Evolutionary conservation across 148 eudicot genomes (phyloP), one percentile per base, ranked within the genome.

Genomic region (Beta vulgaris): DNA sequence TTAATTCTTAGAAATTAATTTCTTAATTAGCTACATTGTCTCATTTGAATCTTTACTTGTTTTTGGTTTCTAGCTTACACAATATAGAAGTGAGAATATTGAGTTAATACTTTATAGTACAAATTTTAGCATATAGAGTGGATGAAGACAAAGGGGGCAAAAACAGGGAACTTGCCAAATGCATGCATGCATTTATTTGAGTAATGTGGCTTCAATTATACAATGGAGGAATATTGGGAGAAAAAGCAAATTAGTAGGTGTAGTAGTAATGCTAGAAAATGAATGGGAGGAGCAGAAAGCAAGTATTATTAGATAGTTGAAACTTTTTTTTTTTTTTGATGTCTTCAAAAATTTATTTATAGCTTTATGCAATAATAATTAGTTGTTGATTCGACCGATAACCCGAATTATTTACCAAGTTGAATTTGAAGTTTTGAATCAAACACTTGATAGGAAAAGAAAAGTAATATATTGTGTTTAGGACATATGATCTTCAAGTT

Each of bases 121-220:
- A n/a, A 23, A 25, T 7, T n/a, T 23, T 55, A 25, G 28, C 28
- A 39, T 66, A 13, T 32, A 55, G 14, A 0, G 43, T 34, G 49
- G 34, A 67, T 40, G 71, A 67, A 42, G 32, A 67, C 71, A 67
- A 58, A 40, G 42, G 13, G 29, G 7, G n/a, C 39, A 64, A 6
- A 34, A 61, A 34, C 34, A n/a, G 29, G 29, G 39, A 19, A 35
- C 43, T 34, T 19, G 6, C 18, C 34, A 61, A 10, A 57, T 31
- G 16, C 9, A 37, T 36, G 15, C 16, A 64, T 64, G 68, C 44
- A n/a, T 64, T 8, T 37, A 64, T 37, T 9, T 61, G 35, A 59
- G 64, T 61, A 40, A 61, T 64, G 46, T 36, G 4, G 14, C 7
- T 34, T 64, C 68, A 36, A 36, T 64, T n/a, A 64, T 37, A n/a